These are phyloP conservation scores for Syzygium grande DNA, from an alignment of 345 rosid species.

Conservation along the genomic window DNA sequence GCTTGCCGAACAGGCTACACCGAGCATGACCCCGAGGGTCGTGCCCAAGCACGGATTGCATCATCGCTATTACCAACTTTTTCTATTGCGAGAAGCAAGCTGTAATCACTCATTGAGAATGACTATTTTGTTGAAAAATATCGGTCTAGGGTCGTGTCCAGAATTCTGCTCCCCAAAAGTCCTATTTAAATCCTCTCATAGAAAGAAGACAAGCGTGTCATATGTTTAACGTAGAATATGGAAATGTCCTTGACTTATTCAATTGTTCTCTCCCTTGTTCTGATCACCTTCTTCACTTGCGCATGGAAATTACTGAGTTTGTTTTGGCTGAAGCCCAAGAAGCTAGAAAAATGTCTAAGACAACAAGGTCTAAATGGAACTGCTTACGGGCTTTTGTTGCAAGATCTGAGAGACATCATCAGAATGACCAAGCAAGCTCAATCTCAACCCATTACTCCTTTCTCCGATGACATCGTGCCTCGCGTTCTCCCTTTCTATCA, in stretches of 20 bases:
- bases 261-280: background rate
- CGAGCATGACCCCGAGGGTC: no score
- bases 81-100: no score
- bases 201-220: background rate
- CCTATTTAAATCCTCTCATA: background rate
- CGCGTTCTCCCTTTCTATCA: background rate
- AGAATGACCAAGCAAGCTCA: background rate
- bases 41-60: no score
- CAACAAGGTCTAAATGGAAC: background rate
- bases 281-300: background rate
- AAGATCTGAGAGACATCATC: background rate
- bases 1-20: no score
- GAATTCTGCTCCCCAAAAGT: background rate
- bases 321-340: background rate
- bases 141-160: no score
- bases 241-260: background rate
- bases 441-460: background rate
- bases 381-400: background rate
- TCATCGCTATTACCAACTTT: no score
- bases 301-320: background rate
- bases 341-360: background rate
- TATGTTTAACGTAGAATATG: background rate
- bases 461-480: background rate
- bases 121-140: no score
- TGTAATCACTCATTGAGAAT: no score